Conservation (phyloP, 495 filamentous ascomycete genomes). For the Aspergillus ostianus region DNA sequence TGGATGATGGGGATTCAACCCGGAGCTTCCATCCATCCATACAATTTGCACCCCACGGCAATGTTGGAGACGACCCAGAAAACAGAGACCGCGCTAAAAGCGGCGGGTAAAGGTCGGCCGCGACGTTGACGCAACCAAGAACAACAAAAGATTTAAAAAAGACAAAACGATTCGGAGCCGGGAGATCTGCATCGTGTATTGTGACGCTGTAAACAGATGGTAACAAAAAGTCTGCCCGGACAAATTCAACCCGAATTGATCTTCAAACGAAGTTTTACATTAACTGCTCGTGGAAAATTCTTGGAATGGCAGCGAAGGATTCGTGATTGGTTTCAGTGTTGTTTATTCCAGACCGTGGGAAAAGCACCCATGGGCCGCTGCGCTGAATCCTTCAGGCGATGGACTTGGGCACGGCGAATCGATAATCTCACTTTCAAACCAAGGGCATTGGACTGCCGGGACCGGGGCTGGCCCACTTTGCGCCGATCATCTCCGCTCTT, state of each 20-base stretch:
- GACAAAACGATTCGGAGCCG: background rate
- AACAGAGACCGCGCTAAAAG: background rate
- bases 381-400: background rate
- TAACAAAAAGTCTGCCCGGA: background rate
- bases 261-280: background rate
- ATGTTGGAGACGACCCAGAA: background rate
- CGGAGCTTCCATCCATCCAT: background rate
- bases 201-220: background rate
- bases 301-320: background rate
- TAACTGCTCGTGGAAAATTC: background rate
- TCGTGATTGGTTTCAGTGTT: background rate
- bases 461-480: background rate
- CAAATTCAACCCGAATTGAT: too few relatives aligned
- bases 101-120: too few relatives aligned
- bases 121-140: background rate
- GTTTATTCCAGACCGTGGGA: background rate
- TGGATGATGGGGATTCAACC: background rate
- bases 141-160: background rate
- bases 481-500: background rate
- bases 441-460: too few relatives aligned
- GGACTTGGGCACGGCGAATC: background rate
- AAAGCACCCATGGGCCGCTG: background rate
- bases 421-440: too few relatives aligned
- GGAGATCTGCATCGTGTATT: constrained; percentile 1
- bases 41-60: background rate